Percentiles rank a stretch among this genome's conserved stretches.
These are phyloP conservation scores for Zoysia pacifica DNA, from an alignment of 176 grass and related monocot genomes.

Conservation along the genomic window DNA sequence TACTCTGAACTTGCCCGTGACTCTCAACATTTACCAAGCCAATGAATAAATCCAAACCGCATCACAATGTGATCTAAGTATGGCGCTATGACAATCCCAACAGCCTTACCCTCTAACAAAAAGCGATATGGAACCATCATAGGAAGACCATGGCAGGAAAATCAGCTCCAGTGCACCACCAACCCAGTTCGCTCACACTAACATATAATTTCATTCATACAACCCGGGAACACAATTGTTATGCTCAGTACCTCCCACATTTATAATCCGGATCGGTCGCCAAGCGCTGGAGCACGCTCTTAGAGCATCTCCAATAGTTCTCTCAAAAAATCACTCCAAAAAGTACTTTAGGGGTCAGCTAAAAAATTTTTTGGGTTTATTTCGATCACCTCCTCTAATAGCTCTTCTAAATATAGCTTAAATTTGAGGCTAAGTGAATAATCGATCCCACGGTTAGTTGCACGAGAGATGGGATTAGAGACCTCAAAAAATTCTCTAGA, in stretches of 20 bases:
- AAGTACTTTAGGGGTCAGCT: too few relatives aligned
- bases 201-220: neutral
- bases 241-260: neutral
- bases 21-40: neutral
- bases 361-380: too few relatives aligned
- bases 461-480: too few relatives aligned
- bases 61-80: neutral
- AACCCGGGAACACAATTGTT: neutral
- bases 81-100: neutral
- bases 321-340: too few relatives aligned
- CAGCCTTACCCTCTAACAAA: neutral
- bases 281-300: too few relatives aligned
- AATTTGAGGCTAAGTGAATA: too few relatives aligned
- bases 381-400: too few relatives aligned
- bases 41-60: neutral
- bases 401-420: too few relatives aligned
- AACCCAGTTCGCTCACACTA: conserved; percentile 17
- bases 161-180: neutral
- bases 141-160: neutral
- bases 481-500: too few relatives aligned
- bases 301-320: too few relatives aligned
- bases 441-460: too few relatives aligned
- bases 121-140: neutral
- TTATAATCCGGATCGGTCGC: neutral
- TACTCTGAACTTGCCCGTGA: conserved; percentile 5